Evolutionary conservation across 2,329 filamentous ascomycete species (phyloP).

Genomic region (Aspergillus thermomutatus): DNA sequence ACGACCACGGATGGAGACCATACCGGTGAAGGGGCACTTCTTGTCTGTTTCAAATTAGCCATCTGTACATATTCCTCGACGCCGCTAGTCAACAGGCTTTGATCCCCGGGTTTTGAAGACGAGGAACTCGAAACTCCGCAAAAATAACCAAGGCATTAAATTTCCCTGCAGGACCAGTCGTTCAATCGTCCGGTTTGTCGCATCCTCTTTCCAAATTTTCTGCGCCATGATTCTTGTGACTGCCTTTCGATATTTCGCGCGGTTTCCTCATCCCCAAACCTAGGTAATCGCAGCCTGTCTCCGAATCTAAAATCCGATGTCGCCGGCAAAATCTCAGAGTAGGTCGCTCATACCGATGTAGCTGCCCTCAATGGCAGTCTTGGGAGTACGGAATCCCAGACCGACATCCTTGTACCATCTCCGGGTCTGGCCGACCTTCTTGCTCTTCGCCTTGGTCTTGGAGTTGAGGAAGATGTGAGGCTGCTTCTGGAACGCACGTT

Average conservation of each 20-base stretch:
- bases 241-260: constrained; percentile 1
- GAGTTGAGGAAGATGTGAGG: constrained; percentile 99
- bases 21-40: constrained; percentile 99
- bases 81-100: neutral
- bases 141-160: neutral
- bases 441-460: constrained; percentile 82
- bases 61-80: constrained; percentile 2
- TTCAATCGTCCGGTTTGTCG: neutral
- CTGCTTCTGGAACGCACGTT: constrained; percentile 99
- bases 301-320: constrained; percentile 16
- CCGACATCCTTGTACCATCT: constrained; percentile 99
- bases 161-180: neutral
- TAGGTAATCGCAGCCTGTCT: constrained; percentile 9
- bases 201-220: neutral
- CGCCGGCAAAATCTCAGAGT: constrained; percentile 18
- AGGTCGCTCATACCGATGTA: constrained; percentile 85
- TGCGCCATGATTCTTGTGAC: neutral
- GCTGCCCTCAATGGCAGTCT: constrained; percentile 95
- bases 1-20: constrained; percentile 99
- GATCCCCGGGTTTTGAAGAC: constrained; percentile 10
- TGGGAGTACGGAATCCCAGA: constrained; percentile 98
- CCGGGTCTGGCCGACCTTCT: constrained; percentile 82
- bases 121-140: constrained; percentile 7
- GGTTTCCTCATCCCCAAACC: constrained; percentile 15
- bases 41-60: constrained; percentile 67